Evolutionary conservation across 169 alveolate genomes (phyloP), one percentile per base, ranked within the genome.

Genomic region (Perkinsus olseni): DNA sequence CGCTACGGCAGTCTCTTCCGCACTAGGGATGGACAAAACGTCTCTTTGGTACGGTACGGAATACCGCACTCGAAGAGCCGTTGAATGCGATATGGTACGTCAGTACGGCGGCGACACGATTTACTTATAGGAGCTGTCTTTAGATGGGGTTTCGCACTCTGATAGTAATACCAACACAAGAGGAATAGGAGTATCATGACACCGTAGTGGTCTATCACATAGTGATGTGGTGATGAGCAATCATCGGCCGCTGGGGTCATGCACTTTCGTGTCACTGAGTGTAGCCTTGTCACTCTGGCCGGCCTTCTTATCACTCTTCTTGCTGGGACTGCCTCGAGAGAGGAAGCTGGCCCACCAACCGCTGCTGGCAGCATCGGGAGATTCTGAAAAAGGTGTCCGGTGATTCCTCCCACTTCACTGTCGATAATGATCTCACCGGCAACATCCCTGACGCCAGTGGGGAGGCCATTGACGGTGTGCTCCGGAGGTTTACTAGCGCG

Each of bases 321-420:
- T 62, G 34, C 1, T 45, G 8, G 82, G 82, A 62, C 82, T 62
- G 82, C 82, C 82, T 21, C 82, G 82, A 62, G 82, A 62, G 28
- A 62, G 82, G 82, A 62, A 62, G 82, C 82, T 62, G 37, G 82
- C 82, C 82, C 82, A 62, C 82, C 82, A 62, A 28, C 82, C 82
- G 82, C 82, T 62, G 17, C 34, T 28, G 34, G 82, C 82, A 13
- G 82, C 82, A 62, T 62, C 82, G 28, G 82, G 82, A 21, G 82
- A 62, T 62, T 62, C 82, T 62, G 82, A 62, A 24, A 13, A 0
- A 62, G 82, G 34, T n/a, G n/a, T n/a, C n/a, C n/a, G n/a, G 17
- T 6, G 82, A 13, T 0, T 62, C 34, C 0, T 4, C 34, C 37
- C 1, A 21, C 10, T 62, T 28, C 82, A 8, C 1, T 62, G 31